Conservation (phyloP, 768 basidiomycete genomes). For the Termitomyces bulborhizus region DNA sequence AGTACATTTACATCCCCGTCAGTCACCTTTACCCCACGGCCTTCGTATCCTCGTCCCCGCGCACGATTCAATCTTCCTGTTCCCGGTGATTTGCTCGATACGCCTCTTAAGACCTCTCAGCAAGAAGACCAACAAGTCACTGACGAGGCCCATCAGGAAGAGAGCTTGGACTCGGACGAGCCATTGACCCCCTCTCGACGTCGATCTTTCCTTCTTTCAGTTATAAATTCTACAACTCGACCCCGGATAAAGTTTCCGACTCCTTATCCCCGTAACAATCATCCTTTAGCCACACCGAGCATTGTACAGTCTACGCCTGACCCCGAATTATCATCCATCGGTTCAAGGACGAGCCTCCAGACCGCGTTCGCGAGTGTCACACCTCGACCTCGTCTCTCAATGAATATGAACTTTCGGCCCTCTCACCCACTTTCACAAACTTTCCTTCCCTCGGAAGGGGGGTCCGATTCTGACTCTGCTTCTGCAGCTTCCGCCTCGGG, state of each 20-base stretch:
- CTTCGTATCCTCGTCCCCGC: slow-evolving; percentile 54
- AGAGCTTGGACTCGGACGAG: slow-evolving; percentile 25
- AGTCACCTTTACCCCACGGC: slow-evolving; percentile 61
- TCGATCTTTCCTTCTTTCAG: slow-evolving; percentile 75
- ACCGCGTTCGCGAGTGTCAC: slow-evolving; percentile 61
- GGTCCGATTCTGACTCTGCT: slow-evolving; percentile 29
- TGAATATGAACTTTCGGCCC: slow-evolving; percentile 24
- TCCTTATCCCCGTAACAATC: slow-evolving; percentile 45
- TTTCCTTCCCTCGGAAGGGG: slow-evolving; percentile 32
- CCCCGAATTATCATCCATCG: slow-evolving; percentile 23
- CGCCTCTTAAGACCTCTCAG: slow-evolving; percentile 26
- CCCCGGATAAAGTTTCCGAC: slow-evolving; percentile 64
- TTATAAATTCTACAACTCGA: slow-evolving; percentile 77
- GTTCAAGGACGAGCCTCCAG: slow-evolving; percentile 29
- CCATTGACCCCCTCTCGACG: slow-evolving; percentile 69
- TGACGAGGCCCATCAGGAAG: slow-evolving; percentile 15
- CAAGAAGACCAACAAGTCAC: slow-evolving; percentile 16
- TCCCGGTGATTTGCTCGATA: slow-evolving; percentile 33
- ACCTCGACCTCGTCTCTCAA: slow-evolving; percentile 43
- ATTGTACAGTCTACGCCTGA: slow-evolving; percentile 29
- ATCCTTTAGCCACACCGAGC: slow-evolving; percentile 26
- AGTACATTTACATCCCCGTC: slow-evolving; percentile 53
- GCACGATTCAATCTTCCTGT: slow-evolving; percentile 55
- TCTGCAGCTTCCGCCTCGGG: slow-evolving; percentile 18
- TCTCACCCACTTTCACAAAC: slow-evolving; percentile 67